A percentile compares a stretch with the other conserved stretches of the same genome.
phyloP scores from a whole-genome alignment of 2,329 filamentous ascomycete genomes.

The Diaporthe capsici region DNA sequence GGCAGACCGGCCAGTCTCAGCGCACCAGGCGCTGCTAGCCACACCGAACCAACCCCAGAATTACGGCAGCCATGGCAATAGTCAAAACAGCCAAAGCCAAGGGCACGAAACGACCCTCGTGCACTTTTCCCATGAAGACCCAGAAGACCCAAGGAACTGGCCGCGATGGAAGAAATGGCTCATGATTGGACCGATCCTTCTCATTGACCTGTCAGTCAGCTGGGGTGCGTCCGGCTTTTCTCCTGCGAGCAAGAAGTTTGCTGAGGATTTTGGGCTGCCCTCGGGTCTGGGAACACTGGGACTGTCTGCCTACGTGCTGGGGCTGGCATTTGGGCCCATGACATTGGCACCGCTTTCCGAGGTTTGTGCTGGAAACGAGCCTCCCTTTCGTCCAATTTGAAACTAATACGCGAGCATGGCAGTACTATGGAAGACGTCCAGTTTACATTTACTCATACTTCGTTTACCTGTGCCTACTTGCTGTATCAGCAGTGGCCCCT shows the following conservation, averaged over 20 bases:
- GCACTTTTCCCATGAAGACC: conserved; percentile 43
- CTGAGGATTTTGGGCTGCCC: conserved; percentile 56
- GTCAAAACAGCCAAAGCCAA: neutral
- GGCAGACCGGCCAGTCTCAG: neutral
- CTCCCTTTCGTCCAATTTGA: neutral
- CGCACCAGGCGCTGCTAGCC: conserved; percentile 29
- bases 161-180: conserved; percentile 52
- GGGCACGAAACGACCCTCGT: conserved; percentile 23
- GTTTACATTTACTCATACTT: conserved; percentile 59
- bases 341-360: conserved; percentile 50
- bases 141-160: conserved; percentile 52
- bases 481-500: conserved; percentile 58
- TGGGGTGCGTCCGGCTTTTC: conserved; percentile 64
- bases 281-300: conserved; percentile 59
- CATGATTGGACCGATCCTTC: conserved; percentile 49
- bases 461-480: conserved; percentile 57
- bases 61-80: conserved; percentile 8
- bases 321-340: conserved; percentile 56
- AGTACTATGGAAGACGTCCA: conserved; percentile 58
- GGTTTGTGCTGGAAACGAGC: neutral
- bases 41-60: neutral
- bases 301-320: conserved; percentile 61
- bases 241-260: conserved; percentile 57
- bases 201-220: conserved; percentile 52
- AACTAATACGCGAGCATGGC: conserved; percentile 38